These are phyloP conservation scores for Elongisporangium undulatum DNA, from an alignment of 352 stramenopile species.

Conservation along the genomic window DNA sequence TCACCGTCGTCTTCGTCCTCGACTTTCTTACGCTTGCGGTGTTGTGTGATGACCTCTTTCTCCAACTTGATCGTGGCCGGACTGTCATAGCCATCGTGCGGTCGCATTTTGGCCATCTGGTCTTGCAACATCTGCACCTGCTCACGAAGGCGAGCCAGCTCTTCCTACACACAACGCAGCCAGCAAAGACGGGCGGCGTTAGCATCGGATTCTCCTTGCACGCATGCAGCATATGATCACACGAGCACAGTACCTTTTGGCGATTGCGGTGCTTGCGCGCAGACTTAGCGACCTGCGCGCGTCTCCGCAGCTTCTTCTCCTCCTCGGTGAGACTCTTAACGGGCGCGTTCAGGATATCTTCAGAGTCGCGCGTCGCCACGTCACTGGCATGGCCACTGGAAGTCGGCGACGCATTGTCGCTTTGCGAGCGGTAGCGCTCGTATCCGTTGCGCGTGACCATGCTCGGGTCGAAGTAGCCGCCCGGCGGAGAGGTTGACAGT, in stretches of 20 bases:
- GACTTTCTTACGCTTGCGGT: conserved; percentile 74
- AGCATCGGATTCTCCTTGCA: not conserved
- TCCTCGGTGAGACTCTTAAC: conserved; percentile 81
- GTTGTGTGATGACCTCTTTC: conserved; percentile 53
- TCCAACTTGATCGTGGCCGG: conserved; percentile 40
- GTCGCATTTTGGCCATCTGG: conserved; percentile 71
- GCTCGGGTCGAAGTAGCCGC: conserved; percentile 2
- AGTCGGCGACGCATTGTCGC: conserved; percentile 27
- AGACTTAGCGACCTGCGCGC: conserved; percentile 78
- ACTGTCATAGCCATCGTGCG: conserved; percentile 28
- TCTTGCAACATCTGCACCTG: conserved; percentile 75
- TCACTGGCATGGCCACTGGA: conserved; percentile 38
- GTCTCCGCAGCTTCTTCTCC: conserved; percentile 76
- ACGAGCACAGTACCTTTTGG: conserved; percentile 39
- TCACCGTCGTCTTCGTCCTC: conserved; percentile 25
- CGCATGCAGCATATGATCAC: conserved; percentile 1
- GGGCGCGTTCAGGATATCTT: conserved; percentile 76
- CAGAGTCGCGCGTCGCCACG: conserved; percentile 37
- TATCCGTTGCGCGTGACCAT: conserved; percentile 11
- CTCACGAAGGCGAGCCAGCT: conserved; percentile 61
- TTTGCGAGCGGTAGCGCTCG: not conserved
- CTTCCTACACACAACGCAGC: conserved; percentile 26
- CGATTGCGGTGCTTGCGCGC: conserved; percentile 79
- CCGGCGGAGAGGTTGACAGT: not conserved
- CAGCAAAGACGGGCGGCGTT: not conserved